Evolutionary conservation across 768 basidiomycete genomes (phyloP).

Genomic region (Mycena metata): DNA sequence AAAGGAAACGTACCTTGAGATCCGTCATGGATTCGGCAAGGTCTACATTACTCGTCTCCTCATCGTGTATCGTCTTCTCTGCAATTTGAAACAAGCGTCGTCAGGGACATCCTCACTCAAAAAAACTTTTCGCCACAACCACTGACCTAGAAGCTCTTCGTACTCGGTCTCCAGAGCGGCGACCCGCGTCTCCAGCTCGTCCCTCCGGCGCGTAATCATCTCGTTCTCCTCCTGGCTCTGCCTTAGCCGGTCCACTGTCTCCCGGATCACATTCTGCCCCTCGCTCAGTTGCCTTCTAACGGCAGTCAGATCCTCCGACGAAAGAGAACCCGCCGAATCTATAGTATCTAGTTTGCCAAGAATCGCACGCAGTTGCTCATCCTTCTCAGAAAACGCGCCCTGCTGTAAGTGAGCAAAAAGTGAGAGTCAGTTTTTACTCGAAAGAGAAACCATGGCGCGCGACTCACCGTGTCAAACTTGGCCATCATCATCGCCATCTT

Average conservation of each 20-base stretch:
- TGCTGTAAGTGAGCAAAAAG: slow-evolving; percentile 62
- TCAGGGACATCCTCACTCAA: slow-evolving; percentile 32
- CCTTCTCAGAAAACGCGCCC: slow-evolving; percentile 96
- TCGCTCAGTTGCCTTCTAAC: slow-evolving; percentile 91
- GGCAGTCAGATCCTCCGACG: slow-evolving; percentile 82
- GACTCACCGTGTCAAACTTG: slow-evolving; percentile 92
- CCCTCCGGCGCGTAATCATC: slow-evolving; percentile 81
- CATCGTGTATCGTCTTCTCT: slow-evolving; percentile 95
- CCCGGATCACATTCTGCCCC: slow-evolving; percentile 86
- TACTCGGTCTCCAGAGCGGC: slow-evolving; percentile 91
- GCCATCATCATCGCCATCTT: slow-evolving; percentile 99
- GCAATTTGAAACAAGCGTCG: slow-evolving; percentile 38
- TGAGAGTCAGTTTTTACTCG: slow-evolving; percentile 27
- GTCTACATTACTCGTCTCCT: slow-evolving; percentile 87
- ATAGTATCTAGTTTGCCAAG: slow-evolving; percentile 88
- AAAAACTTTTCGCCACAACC: slow-evolving; percentile 44
- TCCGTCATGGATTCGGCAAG: slow-evolving; percentile 88
- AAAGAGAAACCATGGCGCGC: slow-evolving; percentile 15
- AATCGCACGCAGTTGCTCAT: slow-evolving; percentile 90
- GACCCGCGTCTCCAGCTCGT: slow-evolving; percentile 90
- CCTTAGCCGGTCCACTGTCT: slow-evolving; percentile 90
- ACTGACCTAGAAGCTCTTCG: slow-evolving; percentile 93
- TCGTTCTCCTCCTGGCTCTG: slow-evolving; percentile 95
- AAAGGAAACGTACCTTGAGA: slow-evolving; percentile 73
- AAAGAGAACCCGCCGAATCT: slow-evolving; percentile 75